These are phyloP conservation scores for Tolypocladium tropicale DNA, from an alignment of 2,329 filamentous ascomycete genomes.

Conservation along the genomic window DNA sequence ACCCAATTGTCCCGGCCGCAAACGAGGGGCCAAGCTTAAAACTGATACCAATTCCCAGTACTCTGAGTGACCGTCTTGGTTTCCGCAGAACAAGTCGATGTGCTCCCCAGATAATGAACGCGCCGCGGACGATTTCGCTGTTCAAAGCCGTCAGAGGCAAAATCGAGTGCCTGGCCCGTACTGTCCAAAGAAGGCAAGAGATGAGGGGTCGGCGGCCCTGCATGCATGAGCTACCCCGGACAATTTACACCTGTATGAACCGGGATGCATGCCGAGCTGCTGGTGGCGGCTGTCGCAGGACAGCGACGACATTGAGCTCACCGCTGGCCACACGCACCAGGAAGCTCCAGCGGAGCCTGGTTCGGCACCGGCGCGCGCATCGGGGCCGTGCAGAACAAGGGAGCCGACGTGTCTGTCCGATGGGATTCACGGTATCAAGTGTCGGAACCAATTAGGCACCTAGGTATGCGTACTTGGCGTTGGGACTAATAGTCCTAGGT, in stretches of 20 bases:
- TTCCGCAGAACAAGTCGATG: not conserved
- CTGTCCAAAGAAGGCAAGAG: not conserved
- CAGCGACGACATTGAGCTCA: not conserved
- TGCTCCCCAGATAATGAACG: no score
- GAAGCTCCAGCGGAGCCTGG: not conserved
- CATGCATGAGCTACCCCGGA: not conserved
- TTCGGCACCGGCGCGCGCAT: not conserved
- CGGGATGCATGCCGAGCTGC: not conserved
- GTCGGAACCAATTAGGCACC: no score
- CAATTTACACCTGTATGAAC: not conserved
- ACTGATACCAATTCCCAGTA: no score
- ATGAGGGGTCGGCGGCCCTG: not conserved
- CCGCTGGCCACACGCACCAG: not conserved
- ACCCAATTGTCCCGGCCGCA: no score
- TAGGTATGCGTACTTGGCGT: no score
- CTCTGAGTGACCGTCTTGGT: not conserved
- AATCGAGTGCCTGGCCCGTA: not conserved
- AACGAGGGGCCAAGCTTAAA: no score
- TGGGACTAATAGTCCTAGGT: no score
- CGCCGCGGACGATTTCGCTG: no score
- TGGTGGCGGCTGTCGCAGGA: not conserved
- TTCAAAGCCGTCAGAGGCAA: not conserved
- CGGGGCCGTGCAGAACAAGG: not conserved
- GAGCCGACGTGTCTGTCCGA: no score
- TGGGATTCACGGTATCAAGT: no score